Evolutionary conservation across 2,329 filamentous ascomycete species (phyloP).

Genomic region (Monosporascus sp.): DNA sequence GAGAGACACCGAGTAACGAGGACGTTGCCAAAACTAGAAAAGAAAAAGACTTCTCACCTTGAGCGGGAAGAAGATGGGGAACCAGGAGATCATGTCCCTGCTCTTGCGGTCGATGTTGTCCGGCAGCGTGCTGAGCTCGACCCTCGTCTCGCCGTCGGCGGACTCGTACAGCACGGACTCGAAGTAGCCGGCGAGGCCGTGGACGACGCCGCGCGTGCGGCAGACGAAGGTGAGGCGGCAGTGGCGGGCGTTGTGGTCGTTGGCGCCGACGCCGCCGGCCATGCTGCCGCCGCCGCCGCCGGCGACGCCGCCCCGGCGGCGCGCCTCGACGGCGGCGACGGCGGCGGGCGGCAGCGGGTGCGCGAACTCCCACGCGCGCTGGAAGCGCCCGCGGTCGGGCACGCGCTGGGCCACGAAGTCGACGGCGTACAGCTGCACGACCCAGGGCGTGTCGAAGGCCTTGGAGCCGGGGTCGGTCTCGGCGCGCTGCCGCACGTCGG

Average conservation of each 20-base stretch:
- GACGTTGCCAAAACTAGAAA: neutral
- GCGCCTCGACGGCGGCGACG: slow-evolving; percentile 47
- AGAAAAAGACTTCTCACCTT: slow-evolving; percentile 55
- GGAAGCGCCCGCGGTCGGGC: slow-evolving; percentile 57
- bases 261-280: slow-evolving; percentile 71
- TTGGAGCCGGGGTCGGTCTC: slow-evolving; percentile 50
- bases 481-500: slow-evolving; percentile 65
- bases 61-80: slow-evolving; percentile 95
- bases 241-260: slow-evolving; percentile 85
- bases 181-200: slow-evolving; percentile 92
- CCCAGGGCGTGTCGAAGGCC: slow-evolving; percentile 87
- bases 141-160: slow-evolving; percentile 40
- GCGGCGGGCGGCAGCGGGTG: slow-evolving; percentile 64
- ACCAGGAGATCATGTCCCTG: slow-evolving; percentile 98
- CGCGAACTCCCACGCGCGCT: slow-evolving; percentile 73
- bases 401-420: slow-evolving; percentile 71
- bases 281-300: slow-evolving; percentile 67
- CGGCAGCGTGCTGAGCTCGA: slow-evolving; percentile 89
- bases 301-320: slow-evolving; percentile 58
- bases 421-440: slow-evolving; percentile 84
- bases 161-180: slow-evolving; percentile 86
- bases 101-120: slow-evolving; percentile 89
- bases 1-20: too few species aligned
- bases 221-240: slow-evolving; percentile 75
- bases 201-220: slow-evolving; percentile 72